Evolutionary conservation across 768 basidiomycete genomes (phyloP).

Genomic region (Termitomyces sp.): DNA sequence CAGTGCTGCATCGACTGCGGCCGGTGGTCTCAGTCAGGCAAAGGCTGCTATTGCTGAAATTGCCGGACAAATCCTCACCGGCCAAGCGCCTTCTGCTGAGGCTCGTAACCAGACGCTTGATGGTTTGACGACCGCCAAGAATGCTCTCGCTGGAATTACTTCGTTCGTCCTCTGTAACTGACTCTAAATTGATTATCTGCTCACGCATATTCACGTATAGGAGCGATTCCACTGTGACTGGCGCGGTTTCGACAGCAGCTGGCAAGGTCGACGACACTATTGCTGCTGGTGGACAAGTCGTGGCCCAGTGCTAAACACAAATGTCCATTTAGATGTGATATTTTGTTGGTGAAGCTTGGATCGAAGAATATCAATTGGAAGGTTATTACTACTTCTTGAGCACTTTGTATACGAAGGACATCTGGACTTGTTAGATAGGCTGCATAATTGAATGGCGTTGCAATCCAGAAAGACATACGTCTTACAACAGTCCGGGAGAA

Average conservation of each 20-base stretch:
- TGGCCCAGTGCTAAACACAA: conserved; percentile 18
- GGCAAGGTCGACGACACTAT: conserved; percentile 21
- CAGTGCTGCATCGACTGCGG: conserved; percentile 21
- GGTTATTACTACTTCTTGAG: neutral
- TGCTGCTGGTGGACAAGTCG: conserved; percentile 22
- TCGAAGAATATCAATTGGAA: neutral
- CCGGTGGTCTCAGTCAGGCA: conserved; percentile 21
- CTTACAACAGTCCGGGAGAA: too few species aligned
- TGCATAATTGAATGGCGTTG: conserved; percentile 1
- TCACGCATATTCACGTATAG: neutral
- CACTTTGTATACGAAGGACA: neutral
- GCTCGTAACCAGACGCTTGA: conserved; percentile 22
- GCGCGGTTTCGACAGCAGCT: conserved; percentile 19
- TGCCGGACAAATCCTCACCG: conserved; percentile 20
- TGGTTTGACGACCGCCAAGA: conserved; percentile 22
- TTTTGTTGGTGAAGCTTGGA: neutral
- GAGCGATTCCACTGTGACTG: conserved; percentile 22
- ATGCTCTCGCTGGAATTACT: conserved; percentile 23
- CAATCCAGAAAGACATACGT: neutral
- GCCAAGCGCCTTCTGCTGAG: conserved; percentile 21
- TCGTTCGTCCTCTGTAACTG: conserved; percentile 17
- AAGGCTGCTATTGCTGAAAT: conserved; percentile 25
- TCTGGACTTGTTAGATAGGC: neutral
- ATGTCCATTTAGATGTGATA: neutral
- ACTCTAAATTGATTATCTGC: neutral